Conservation (phyloP, 2,329 filamentous ascomycete species). For the Stagonosporopsis cucurbitacearum region DNA sequence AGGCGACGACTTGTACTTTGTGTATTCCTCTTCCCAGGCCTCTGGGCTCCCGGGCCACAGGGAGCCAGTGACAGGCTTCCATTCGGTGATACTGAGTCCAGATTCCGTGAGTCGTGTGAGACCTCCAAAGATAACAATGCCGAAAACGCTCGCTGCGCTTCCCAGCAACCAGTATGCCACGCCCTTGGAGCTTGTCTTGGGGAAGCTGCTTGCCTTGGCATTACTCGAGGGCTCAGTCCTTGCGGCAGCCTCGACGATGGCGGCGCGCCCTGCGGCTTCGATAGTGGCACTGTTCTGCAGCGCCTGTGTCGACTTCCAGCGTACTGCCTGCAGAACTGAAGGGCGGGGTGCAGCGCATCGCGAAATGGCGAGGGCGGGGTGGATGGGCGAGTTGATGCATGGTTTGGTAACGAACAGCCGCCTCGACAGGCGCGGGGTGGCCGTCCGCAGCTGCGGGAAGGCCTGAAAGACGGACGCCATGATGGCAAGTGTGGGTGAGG, state of each 20-base stretch:
- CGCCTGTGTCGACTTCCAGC: conserved; percentile 46
- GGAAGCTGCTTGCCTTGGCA: conserved; percentile 51
- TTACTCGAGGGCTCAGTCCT: conserved; percentile 14
- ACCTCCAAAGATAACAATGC: conserved; percentile 94
- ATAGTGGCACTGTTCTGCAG: conserved; percentile 33
- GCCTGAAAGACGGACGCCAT: conserved; percentile 49
- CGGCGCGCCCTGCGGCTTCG: conserved; percentile 21
- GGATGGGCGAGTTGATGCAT: conserved; percentile 39
- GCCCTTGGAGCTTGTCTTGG: conserved; percentile 71
- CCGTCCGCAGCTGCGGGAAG: conserved; percentile 47
- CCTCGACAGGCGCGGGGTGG: conserved; percentile 47
- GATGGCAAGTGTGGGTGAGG: conserved; percentile 8
- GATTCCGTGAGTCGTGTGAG: conserved; percentile 95
- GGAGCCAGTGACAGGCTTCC: conserved; percentile 93
- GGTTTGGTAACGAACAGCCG: conserved; percentile 45
- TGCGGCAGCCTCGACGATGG: conserved; percentile 21
- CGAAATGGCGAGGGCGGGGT: conserved; percentile 21
- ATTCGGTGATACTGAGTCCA: conserved; percentile 97
- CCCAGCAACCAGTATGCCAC: conserved; percentile 93
- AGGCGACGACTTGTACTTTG: conserved; percentile 88
- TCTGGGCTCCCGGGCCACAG: conserved; percentile 77
- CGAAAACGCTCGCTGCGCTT: conserved; percentile 92
- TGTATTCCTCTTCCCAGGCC: conserved; percentile 92
- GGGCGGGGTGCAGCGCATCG: conserved; percentile 28
- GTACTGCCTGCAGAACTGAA: conserved; percentile 38